Percentiles rank a stretch among this genome's conserved stretches.
phyloP scores from a whole-genome alignment of 106 monocot species.

The Dendrobium catenatum region DNA sequence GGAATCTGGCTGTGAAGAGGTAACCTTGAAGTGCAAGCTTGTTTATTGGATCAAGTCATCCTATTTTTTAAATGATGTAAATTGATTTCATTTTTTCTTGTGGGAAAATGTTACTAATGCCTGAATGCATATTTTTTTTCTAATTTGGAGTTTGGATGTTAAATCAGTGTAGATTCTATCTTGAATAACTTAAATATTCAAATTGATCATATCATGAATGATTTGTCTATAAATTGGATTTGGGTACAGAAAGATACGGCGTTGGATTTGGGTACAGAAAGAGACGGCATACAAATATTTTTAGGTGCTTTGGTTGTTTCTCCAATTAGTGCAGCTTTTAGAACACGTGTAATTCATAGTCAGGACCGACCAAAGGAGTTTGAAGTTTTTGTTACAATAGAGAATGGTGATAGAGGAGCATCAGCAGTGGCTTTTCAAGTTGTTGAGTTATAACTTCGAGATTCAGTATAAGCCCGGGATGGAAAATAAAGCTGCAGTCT shows the following conservation, averaged over 20 bases:
- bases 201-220: not conserved
- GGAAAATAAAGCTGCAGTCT: too few relatives aligned
- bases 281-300: not conserved
- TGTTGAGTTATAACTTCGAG: too few relatives aligned
- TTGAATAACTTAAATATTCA: not conserved
- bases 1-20: constrained; percentile 99
- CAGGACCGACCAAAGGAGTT: too few relatives aligned
- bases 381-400: too few relatives aligned
- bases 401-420: too few relatives aligned
- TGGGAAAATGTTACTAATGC: not conserved
- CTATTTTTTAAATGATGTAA: not conserved
- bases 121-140: not conserved
- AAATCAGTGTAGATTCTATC: not conserved
- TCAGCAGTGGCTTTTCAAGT: too few relatives aligned
- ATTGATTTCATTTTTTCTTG: not conserved
- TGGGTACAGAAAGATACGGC: not conserved
- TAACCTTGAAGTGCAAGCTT: constrained; percentile 9
- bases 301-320: not conserved
- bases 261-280: not conserved
- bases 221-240: not conserved
- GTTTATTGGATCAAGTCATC: not conserved
- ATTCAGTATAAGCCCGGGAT: too few relatives aligned
- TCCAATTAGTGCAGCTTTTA: too few relatives aligned
- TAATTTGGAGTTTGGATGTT: not conserved
- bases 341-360: too few relatives aligned